These are phyloP conservation scores for Zymoseptoria crescenta DNA, from an alignment of 2,329 filamentous ascomycete species.

Conservation along the genomic window DNA sequence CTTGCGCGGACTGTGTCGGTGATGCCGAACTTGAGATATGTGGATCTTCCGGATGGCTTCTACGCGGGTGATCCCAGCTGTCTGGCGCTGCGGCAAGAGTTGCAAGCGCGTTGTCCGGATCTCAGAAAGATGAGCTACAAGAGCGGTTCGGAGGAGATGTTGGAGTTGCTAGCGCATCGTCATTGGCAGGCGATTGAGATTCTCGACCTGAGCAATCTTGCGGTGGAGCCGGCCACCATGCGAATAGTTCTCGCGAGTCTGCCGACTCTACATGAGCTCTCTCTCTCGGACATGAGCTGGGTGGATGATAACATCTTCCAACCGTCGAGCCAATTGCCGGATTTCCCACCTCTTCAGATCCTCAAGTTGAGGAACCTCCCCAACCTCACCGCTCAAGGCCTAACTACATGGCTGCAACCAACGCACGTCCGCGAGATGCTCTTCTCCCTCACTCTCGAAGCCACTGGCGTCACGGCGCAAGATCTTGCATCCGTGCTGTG, in stretches of 20 bases:
- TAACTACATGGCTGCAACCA: slow-evolving; percentile 59
- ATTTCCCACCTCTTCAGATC: slow-evolving; percentile 66
- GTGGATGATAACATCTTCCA: slow-evolving; percentile 73
- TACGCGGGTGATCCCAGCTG: slow-evolving; percentile 73
- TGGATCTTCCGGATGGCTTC: slow-evolving; percentile 83
- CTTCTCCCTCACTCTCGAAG: slow-evolving; percentile 59
- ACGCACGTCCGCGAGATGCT: slow-evolving; percentile 54
- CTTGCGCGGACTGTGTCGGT: slow-evolving; percentile 80
- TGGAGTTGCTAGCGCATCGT: slow-evolving; percentile 60
- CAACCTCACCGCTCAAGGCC: slow-evolving; percentile 61
- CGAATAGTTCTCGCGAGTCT: slow-evolving; percentile 64
- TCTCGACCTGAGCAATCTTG: slow-evolving; percentile 60
- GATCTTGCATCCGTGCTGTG: slow-evolving; percentile 55
- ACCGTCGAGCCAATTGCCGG: slow-evolving; percentile 53
- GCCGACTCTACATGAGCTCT: slow-evolving; percentile 62
- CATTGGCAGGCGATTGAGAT: slow-evolving; percentile 66
- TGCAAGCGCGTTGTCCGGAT: slow-evolving; percentile 74
- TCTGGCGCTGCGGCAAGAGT: slow-evolving; percentile 68
- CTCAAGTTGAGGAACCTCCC: slow-evolving; percentile 66
- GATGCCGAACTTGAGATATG: slow-evolving; percentile 74
- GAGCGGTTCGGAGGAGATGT: slow-evolving; percentile 66
- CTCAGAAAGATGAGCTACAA: slow-evolving; percentile 85
- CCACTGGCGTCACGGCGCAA: slow-evolving; percentile 61
- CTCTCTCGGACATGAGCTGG: slow-evolving; percentile 60
- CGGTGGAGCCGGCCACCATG: slow-evolving; percentile 62